Evolutionary conservation across 2,329 filamentous ascomycete genomes (phyloP).

Genomic region (Colletotrichum destructivum): DNA sequence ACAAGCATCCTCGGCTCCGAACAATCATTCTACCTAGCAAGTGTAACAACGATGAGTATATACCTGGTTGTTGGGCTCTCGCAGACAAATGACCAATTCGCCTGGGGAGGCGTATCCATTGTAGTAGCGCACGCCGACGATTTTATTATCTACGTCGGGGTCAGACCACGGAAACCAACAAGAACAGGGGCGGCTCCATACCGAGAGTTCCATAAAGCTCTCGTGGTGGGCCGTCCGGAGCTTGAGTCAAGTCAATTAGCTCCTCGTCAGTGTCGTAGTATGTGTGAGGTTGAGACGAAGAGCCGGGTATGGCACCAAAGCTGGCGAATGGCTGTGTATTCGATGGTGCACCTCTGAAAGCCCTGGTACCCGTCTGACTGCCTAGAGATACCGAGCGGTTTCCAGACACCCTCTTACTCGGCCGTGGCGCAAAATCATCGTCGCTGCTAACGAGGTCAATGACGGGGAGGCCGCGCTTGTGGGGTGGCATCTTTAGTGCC

Average conservation of each 20-base stretch:
- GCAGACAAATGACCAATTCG: conserved; percentile 73
- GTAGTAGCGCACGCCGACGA: conserved; percentile 73
- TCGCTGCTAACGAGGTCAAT: conserved; percentile 58
- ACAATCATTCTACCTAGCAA: neutral
- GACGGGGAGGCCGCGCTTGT: conserved; percentile 56
- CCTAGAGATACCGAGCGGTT: neutral
- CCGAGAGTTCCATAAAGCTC: conserved; percentile 66
- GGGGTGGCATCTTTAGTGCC: conserved; percentile 30
- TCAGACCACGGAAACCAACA: conserved; percentile 3
- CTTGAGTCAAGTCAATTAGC: conserved; percentile 60
- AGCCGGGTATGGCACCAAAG: conserved; percentile 11
- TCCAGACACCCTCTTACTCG: conserved; percentile 30
- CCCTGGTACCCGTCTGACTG: conserved; percentile 41
- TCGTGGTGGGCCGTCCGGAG: conserved; percentile 55
- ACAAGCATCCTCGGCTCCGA: neutral
- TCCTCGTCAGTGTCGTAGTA: conserved; percentile 53
- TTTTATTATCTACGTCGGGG: conserved; percentile 57
- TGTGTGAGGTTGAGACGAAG: conserved; percentile 42
- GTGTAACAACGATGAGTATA: conserved; percentile 13
- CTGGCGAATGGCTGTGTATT: conserved; percentile 12
- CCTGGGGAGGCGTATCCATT: conserved; percentile 72
- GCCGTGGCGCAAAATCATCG: neutral
- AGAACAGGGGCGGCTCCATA: conserved; percentile 44
- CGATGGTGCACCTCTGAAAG: conserved; percentile 33
- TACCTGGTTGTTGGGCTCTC: conserved; percentile 77